Evolutionary conservation across 495 filamentous ascomycete species (phyloP).

Genomic region (Penicillium mononematosum): DNA sequence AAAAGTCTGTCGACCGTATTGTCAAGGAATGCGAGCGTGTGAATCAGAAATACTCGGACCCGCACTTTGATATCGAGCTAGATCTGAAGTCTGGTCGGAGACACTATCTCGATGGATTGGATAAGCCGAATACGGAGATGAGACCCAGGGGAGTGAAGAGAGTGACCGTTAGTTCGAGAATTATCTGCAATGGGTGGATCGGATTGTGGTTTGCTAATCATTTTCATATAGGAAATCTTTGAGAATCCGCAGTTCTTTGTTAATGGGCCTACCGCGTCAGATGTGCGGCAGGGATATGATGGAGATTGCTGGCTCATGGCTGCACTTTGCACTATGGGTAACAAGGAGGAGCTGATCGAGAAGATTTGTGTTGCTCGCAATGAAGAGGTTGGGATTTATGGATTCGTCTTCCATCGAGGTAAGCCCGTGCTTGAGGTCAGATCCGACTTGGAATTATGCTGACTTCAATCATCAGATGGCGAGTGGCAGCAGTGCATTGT

Average conservation of each 20-base stretch:
- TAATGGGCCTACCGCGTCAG: conserved; percentile 77
- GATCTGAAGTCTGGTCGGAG: conserved; percentile 64
- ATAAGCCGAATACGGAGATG: conserved; percentile 41
- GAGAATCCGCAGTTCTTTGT: conserved; percentile 82
- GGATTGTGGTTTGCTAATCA: background rate
- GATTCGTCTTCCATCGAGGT: conserved; percentile 88
- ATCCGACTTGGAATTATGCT: conserved; percentile 3
- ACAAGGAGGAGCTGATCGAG: conserved; percentile 75
- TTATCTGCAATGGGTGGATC: background rate
- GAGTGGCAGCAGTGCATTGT: conserved; percentile 92
- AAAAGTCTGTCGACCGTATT: conserved; percentile 75
- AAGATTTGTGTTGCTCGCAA: conserved; percentile 79
- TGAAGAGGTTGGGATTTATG: conserved; percentile 83
- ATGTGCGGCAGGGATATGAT: conserved; percentile 74
- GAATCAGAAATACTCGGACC: conserved; percentile 88
- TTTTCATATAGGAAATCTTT: conserved; percentile 68
- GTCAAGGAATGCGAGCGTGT: conserved; percentile 76
- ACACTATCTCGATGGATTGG: conserved; percentile 64
- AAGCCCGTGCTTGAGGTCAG: conserved; percentile 11
- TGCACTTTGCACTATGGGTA: conserved; percentile 78
- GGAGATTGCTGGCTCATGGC: conserved; percentile 95
- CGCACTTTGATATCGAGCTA: conserved; percentile 82
- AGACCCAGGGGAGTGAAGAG: conserved; percentile 63
- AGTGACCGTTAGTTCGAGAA: conserved; percentile 46
- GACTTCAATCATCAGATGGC: conserved; percentile 55